These are phyloP conservation scores for Sisymbrium irio DNA, from an alignment of 345 rosid genomes.

Conservation along the genomic window DNA sequence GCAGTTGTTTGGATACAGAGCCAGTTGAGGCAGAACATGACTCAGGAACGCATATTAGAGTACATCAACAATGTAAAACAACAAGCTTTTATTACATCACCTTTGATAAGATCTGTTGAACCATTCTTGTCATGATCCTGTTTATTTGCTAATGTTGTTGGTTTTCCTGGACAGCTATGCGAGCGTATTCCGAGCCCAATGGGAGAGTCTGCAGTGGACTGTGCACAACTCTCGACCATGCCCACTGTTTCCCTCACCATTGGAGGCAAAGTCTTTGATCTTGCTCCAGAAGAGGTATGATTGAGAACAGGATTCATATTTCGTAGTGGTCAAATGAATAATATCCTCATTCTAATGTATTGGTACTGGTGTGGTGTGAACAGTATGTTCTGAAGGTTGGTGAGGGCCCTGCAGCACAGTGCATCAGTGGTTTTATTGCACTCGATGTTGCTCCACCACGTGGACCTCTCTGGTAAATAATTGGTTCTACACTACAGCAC, in stretches of 20 bases:
- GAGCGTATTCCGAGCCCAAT: slow-evolving; percentile 76
- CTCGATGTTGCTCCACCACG: slow-evolving; percentile 85
- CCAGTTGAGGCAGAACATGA: slow-evolving; percentile 71
- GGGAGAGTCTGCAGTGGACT: slow-evolving; percentile 88
- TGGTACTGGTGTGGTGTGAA: slow-evolving; percentile 12
- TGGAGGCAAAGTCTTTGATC: slow-evolving; percentile 66
- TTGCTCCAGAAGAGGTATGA: slow-evolving; percentile 65
- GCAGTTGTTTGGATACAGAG: slow-evolving; percentile 89
- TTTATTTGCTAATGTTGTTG: not conserved
- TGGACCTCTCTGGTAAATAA: slow-evolving; percentile 85
- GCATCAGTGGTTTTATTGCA: slow-evolving; percentile 88
- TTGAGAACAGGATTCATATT: not conserved
- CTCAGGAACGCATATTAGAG: slow-evolving; percentile 57
- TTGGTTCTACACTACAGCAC: not conserved
- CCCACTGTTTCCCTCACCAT: slow-evolving; percentile 80
- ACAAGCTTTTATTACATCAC: not conserved
- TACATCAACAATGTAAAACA: slow-evolving; percentile 57
- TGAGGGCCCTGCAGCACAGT: slow-evolving; percentile 68
- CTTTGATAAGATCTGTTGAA: not conserved
- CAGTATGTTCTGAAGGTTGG: slow-evolving; percentile 92
- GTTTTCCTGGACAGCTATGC: slow-evolving; percentile 55
- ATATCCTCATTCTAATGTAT: slow-evolving; percentile 1
- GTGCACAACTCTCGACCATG: slow-evolving; percentile 64
- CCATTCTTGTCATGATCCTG: slow-evolving; percentile 11
- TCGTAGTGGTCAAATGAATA: not conserved